Evolutionary conservation across 441 rosid genomes (phyloP).

Genomic region (Lepidium campestre): DNA sequence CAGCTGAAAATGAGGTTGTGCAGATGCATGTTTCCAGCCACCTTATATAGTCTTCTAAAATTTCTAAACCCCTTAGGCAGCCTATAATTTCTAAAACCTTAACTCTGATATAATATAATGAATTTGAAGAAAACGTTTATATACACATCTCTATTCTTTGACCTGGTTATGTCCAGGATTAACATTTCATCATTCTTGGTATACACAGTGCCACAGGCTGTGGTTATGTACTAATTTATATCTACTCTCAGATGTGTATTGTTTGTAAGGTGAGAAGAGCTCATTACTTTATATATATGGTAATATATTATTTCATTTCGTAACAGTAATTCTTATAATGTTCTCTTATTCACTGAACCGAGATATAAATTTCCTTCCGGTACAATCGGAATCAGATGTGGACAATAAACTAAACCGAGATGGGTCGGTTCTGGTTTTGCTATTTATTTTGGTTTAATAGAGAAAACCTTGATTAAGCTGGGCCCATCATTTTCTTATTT

Average conservation of each 20-base stretch:
- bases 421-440: background rate
- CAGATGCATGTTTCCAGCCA: background rate
- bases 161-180: slow-evolving; percentile 3
- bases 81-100: slow-evolving; percentile 42
- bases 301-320: background rate
- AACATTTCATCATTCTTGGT: slow-evolving; percentile 13
- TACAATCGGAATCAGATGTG: background rate
- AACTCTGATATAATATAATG: slow-evolving; percentile 16
- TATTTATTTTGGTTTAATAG: background rate
- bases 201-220: slow-evolving; percentile 3
- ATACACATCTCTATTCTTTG: slow-evolving; percentile 17
- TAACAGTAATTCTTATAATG: background rate
- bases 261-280: background rate
- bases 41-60: background rate
- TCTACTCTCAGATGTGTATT: background rate
- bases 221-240: background rate
- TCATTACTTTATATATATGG: background rate
- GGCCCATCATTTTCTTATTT: background rate
- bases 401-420: background rate
- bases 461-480: slow-evolving; percentile 5
- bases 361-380: background rate
- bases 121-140: background rate
- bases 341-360: no score
- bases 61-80: background rate
- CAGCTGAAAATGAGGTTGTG: background rate